These are phyloP conservation scores for Pyrenopolyporus hunteri DNA, from an alignment of 495 filamentous ascomycete species.

Conservation along the genomic window DNA sequence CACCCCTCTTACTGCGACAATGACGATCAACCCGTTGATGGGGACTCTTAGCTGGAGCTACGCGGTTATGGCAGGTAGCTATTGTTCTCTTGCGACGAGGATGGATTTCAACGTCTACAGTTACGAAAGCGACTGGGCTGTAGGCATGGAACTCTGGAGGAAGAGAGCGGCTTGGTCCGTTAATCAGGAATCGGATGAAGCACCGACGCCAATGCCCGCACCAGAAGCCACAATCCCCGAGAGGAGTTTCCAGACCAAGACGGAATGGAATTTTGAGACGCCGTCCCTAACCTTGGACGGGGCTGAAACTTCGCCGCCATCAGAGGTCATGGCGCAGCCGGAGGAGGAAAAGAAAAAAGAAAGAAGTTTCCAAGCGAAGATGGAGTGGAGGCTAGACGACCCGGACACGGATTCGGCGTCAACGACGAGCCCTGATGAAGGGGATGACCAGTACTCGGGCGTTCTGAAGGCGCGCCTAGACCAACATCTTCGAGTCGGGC, in stretches of 20 bases:
- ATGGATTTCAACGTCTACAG: slow-evolving; percentile 99
- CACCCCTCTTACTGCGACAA: slow-evolving; percentile 87
- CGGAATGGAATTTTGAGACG: slow-evolving; percentile 60
- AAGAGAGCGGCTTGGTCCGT: slow-evolving; percentile 52
- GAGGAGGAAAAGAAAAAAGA: slow-evolving; percentile 46
- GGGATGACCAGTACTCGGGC: slow-evolving; percentile 71
- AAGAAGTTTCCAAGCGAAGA: slow-evolving; percentile 60
- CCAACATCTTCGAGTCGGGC: slow-evolving; percentile 79
- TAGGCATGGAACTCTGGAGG: slow-evolving; percentile 91
- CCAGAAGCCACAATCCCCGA: slow-evolving; percentile 24
- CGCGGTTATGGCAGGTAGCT: slow-evolving; percentile 79
- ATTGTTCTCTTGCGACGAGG: slow-evolving; percentile 82
- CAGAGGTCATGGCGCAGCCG: slow-evolving; percentile 26
- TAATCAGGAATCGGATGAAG: slow-evolving; percentile 47
- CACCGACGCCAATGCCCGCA: slow-evolving; percentile 6
- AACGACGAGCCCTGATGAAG: slow-evolving; percentile 41
- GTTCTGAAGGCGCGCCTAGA: slow-evolving; percentile 91
- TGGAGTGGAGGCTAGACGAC: slow-evolving; percentile 61
- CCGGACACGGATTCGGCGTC: slow-evolving; percentile 15
- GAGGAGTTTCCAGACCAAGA: slow-evolving; percentile 58
- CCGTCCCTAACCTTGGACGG: slow-evolving; percentile 6
- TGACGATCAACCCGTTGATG: slow-evolving; percentile 91
- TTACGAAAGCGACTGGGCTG: slow-evolving; percentile 90
- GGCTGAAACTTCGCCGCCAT: slow-evolving; percentile 55
- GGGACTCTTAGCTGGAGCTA: slow-evolving; percentile 90